Conservation (phyloP, 371 early-diverging fungal genomes). For the Actinomortierella wolfii region DNA sequence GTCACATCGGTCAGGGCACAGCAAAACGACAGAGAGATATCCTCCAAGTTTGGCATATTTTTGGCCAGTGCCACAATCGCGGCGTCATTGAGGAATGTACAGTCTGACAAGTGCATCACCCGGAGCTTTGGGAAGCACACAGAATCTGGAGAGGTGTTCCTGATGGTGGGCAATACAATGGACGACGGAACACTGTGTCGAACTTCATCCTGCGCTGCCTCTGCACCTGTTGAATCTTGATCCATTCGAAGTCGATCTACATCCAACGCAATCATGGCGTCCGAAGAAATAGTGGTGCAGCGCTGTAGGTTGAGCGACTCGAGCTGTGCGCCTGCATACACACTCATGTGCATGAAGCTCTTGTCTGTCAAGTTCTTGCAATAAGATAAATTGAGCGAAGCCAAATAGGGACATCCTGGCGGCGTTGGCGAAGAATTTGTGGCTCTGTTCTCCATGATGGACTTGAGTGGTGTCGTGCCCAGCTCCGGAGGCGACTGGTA, state of each 20-base stretch:
- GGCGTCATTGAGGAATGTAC: conserved; percentile 77
- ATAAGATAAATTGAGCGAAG: conserved; percentile 61
- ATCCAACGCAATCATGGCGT: conserved; percentile 65
- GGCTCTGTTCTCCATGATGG: no score
- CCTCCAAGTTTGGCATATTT: conserved; percentile 59
- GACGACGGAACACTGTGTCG: no score
- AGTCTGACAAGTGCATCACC: conserved; percentile 71
- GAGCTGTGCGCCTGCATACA: conserved; percentile 46
- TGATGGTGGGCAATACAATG: no score
- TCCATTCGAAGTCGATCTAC: neutral
- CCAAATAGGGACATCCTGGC: conserved; percentile 42
- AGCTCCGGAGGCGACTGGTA: neutral
- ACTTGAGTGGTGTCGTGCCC: no score
- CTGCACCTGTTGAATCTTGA: neutral
- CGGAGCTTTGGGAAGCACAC: conserved; percentile 49
- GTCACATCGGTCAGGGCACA: conserved; percentile 77
- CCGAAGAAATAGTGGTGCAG: conserved; percentile 76
- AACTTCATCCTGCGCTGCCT: neutral
- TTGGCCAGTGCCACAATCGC: conserved; percentile 60
- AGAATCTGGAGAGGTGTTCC: no score
- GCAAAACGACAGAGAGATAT: conserved; percentile 75
- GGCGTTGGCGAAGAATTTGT: conserved; percentile 6
- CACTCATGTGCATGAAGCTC: conserved; percentile 55
- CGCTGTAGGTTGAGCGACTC: conserved; percentile 72
- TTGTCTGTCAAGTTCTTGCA: conserved; percentile 78